These are phyloP conservation scores for Heliamphora exappendiculata DNA, from an alignment of 148 eudicot genomes.

Conservation along the genomic window DNA sequence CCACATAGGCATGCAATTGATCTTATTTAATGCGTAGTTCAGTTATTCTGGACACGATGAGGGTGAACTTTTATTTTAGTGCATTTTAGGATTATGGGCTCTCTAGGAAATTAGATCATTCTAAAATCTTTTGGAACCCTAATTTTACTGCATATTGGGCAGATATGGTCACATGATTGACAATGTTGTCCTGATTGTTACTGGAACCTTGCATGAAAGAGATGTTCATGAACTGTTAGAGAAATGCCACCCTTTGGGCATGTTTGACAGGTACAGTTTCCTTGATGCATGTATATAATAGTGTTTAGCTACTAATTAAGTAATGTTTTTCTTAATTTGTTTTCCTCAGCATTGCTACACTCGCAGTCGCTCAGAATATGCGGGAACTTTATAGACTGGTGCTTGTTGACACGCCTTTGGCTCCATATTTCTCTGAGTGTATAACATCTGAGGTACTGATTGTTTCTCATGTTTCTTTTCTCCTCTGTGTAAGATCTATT, in stretches of 20 bases:
- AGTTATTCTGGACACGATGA: neutral
- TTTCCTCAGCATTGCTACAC: constrained; percentile 74
- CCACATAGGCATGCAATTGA: neutral
- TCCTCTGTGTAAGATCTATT: neutral
- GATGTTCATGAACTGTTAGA: constrained; percentile 94
- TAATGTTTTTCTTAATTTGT: neutral
- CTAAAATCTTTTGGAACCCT: constrained; percentile 1
- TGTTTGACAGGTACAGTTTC: constrained; percentile 79
- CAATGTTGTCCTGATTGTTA: constrained; percentile 93
- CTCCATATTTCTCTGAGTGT: constrained; percentile 97
- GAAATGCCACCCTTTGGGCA: constrained; percentile 95
- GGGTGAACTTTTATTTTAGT: neutral
- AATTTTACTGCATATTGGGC: constrained; percentile 11
- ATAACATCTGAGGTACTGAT: constrained; percentile 84
- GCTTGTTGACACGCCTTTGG: constrained; percentile 96
- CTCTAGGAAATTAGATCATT: neutral
- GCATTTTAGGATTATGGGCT: neutral
- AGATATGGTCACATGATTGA: constrained; percentile 99
- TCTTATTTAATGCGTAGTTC: neutral
- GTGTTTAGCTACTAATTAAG: constrained; percentile 12
- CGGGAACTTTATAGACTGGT: constrained; percentile 89
- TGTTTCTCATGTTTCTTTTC: neutral
- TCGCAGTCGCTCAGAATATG: constrained; percentile 98
- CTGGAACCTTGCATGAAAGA: constrained; percentile 99
- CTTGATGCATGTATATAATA: constrained; percentile 1